phyloP scores from a whole-genome alignment of 495 filamentous ascomycete species.

The Penicillium egyptiacum region DNA sequence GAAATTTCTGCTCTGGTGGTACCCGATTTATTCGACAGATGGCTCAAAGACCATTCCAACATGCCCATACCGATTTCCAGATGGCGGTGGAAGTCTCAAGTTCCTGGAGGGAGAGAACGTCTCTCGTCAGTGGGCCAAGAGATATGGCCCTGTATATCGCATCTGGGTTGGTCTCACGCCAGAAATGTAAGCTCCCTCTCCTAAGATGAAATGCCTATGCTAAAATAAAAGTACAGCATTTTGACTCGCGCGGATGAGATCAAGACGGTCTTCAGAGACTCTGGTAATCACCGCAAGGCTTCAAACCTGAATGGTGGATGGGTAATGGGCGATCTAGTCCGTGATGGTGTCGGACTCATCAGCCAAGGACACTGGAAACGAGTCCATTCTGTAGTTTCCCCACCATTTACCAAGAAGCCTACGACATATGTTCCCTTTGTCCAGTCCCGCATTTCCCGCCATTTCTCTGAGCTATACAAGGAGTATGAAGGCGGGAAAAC shows the following conservation, averaged over 20 bases:
- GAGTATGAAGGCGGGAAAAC: neutral
- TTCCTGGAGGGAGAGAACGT: constrained; percentile 56
- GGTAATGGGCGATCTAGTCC: neutral
- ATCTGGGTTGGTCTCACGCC: constrained; percentile 3
- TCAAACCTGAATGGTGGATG: neutral
- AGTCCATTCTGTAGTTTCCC: neutral
- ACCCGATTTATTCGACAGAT: neutral
- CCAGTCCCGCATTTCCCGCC: neutral
- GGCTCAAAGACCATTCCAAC: constrained; percentile 41
- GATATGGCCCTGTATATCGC: constrained; percentile 13
- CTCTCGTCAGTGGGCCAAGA: constrained; percentile 44
- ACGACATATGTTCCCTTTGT: neutral
- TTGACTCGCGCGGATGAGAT: constrained; percentile 3
- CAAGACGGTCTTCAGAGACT: neutral
- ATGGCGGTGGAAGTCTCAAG: neutral
- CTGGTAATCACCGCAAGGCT: neutral
- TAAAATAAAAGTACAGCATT: neutral
- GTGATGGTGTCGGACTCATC: neutral
- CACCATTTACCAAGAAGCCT: neutral
- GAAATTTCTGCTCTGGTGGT: neutral
- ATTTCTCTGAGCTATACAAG: neutral
- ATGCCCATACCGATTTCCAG: neutral
- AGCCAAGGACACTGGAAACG: constrained; percentile 4
- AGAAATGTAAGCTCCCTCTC: neutral
- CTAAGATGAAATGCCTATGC: neutral